Evolutionary conservation across 352 stramenopile species (phyloP).

Genomic region (Pythium sp.): DNA sequence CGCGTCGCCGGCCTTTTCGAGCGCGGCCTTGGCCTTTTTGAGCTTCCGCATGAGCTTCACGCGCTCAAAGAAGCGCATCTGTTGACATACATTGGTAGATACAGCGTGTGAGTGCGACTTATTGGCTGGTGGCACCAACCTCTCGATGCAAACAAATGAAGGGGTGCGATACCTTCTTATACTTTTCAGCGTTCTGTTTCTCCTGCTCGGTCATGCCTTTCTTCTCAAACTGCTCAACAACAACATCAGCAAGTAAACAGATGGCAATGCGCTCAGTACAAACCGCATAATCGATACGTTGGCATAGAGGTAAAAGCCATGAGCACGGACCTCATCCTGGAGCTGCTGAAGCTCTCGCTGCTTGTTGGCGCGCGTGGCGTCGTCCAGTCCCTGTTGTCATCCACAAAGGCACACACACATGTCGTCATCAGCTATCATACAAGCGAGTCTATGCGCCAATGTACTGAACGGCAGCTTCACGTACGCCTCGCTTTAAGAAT

Average conservation of each 20-base stretch:
- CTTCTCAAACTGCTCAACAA: conserved; percentile 28
- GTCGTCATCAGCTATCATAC: not conserved
- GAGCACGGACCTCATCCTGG: conserved; percentile 32
- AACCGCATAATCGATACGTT: not conserved
- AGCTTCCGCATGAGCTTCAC: conserved; percentile 85
- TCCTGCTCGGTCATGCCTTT: conserved; percentile 51
- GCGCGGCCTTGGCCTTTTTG: conserved; percentile 43
- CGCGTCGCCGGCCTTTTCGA: conserved; percentile 44
- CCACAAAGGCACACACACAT: not conserved
- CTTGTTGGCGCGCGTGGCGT: conserved; percentile 43
- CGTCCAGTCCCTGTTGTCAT: conserved; percentile 31
- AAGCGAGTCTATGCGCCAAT: not conserved
- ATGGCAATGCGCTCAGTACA: not conserved
- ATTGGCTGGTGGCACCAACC: not conserved
- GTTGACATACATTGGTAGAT: not conserved
- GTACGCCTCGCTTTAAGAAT: conserved; percentile 69
- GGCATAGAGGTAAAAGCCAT: not conserved
- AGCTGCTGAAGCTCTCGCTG: conserved; percentile 50
- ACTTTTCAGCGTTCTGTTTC: conserved; percentile 77
- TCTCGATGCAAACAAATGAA: not conserved
- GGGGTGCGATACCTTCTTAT: conserved; percentile 56
- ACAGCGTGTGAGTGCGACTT: not conserved
- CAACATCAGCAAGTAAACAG: not conserved
- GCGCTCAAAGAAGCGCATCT: conserved; percentile 81
- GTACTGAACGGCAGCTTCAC: conserved; percentile 4